phyloP scores from a whole-genome alignment of 768 basidiomycete species.

The Russula vinacea region DNA sequence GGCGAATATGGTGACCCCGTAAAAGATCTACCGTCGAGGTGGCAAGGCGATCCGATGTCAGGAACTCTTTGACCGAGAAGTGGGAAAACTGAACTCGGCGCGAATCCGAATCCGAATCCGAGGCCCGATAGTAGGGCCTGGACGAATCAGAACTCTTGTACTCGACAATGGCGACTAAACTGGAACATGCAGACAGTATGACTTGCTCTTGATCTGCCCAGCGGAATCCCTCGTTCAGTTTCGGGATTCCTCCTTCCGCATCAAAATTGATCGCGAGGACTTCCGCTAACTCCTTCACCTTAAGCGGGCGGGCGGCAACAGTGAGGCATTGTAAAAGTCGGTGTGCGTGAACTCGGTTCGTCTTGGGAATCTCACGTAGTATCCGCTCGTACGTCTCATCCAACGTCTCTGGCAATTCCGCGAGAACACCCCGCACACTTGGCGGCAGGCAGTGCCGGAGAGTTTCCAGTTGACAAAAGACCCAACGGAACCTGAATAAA shows the following conservation, averaged over 20 bases:
- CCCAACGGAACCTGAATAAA: background rate
- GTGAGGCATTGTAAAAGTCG: background rate
- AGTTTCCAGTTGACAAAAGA: background rate
- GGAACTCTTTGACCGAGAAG: background rate
- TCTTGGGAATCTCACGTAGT: background rate
- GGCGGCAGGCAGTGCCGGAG: background rate
- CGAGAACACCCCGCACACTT: background rate
- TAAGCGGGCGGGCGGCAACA: too few relatives aligned
- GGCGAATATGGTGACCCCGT: background rate
- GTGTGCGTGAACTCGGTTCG: background rate
- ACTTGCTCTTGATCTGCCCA: slow-evolving; percentile 2
- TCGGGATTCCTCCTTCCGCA: background rate
- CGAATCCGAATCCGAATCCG: too few relatives aligned
- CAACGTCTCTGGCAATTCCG: background rate
- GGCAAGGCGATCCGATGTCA: background rate
- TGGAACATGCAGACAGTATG: background rate
- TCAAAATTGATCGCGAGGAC: background rate
- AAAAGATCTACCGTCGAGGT: background rate
- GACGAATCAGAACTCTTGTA: too few relatives aligned
- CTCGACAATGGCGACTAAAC: background rate
- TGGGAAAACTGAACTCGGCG: background rate
- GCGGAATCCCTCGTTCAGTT: background rate
- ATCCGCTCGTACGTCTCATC: slow-evolving; percentile 4
- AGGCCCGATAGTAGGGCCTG: too few relatives aligned
- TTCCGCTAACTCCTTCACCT: background rate